Conservation (phyloP, 441 rosid genomes). For the Capsella rubella region DNA sequence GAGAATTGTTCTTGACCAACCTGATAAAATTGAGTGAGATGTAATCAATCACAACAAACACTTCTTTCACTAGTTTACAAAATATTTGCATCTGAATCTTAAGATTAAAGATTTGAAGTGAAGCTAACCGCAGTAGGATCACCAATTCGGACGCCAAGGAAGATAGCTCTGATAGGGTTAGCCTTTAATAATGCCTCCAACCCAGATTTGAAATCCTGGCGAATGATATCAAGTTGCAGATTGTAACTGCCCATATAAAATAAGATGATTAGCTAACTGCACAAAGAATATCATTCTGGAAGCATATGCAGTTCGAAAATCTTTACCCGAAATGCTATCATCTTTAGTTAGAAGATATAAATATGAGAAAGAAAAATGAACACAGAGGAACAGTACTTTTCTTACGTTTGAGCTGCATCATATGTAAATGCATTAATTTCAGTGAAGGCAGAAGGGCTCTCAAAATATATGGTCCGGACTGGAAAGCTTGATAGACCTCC, state of each 20-base stretch:
- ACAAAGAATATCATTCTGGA: neutral
- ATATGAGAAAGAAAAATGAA: neutral
- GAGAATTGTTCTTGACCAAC: conserved; percentile 99
- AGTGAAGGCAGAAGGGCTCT: conserved; percentile 84
- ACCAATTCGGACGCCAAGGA: conserved; percentile 98
- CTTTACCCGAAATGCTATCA: conserved; percentile 1
- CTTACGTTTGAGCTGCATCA: conserved; percentile 81
- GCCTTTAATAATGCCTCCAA: conserved; percentile 84
- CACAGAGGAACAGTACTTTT: conserved; percentile 19
- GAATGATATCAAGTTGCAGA: conserved; percentile 81
- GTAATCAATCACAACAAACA: conserved; percentile 17
- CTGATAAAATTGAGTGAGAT: conserved; percentile 46
- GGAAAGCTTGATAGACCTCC: conserved; percentile 74
- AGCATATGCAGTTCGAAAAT: conserved; percentile 4
- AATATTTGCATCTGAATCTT: conserved; percentile 8
- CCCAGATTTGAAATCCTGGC: conserved; percentile 94
- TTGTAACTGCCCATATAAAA: conserved; percentile 71
- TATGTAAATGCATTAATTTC: conserved; percentile 94
- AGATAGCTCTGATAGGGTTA: conserved; percentile 91
- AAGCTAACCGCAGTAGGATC: conserved; percentile 98
- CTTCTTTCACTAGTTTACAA: neutral
- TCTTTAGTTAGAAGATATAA: conserved; percentile 7
- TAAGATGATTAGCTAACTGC: conserved; percentile 32
- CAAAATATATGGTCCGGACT: conserved; percentile 91
- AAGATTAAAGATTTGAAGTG: conserved; percentile 27